phyloP scores from a whole-genome alignment of 495 filamentous ascomycete species.

The Talaromyces liani region DNA sequence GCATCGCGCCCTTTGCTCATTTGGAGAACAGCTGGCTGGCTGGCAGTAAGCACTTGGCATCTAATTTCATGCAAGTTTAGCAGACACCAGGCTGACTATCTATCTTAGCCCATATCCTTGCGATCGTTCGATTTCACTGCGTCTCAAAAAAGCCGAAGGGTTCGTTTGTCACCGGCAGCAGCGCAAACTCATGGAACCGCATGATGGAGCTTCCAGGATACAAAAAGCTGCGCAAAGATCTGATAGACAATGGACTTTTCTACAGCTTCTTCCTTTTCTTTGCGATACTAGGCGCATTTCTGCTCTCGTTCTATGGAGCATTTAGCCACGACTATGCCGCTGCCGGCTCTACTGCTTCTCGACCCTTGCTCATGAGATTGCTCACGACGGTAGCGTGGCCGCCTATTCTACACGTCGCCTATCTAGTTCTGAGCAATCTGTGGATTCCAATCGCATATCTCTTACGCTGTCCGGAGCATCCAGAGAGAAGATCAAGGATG shows the following conservation, averaged over 20 bases:
- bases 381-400: conserved; percentile 22
- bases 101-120: conserved; percentile 20
- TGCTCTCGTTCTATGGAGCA: conserved; percentile 1
- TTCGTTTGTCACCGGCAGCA: conserved; percentile 33
- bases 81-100: neutral
- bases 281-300: conserved; percentile 11
- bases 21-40: conserved; percentile 31
- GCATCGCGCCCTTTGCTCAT: conserved; percentile 21
- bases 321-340: neutral
- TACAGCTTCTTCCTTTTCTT: conserved; percentile 15
- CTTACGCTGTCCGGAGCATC: conserved; percentile 17
- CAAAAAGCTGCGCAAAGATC: conserved; percentile 13
- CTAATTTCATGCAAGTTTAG: conserved; percentile 9
- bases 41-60: neutral
- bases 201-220: conserved; percentile 6
- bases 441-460: conserved; percentile 25
- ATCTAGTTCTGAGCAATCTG: conserved; percentile 16
- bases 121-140: conserved; percentile 22
- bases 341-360: neutral
- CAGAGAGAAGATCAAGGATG: conserved; percentile 10
- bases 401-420: conserved; percentile 21
- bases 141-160: conserved; percentile 25
- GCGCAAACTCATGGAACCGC: conserved; percentile 21
- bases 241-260: conserved; percentile 19
- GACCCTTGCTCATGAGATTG: neutral